Evolutionary conservation across 495 filamentous ascomycete genomes (phyloP).

Genomic region (Aspergillus kassunensis): DNA sequence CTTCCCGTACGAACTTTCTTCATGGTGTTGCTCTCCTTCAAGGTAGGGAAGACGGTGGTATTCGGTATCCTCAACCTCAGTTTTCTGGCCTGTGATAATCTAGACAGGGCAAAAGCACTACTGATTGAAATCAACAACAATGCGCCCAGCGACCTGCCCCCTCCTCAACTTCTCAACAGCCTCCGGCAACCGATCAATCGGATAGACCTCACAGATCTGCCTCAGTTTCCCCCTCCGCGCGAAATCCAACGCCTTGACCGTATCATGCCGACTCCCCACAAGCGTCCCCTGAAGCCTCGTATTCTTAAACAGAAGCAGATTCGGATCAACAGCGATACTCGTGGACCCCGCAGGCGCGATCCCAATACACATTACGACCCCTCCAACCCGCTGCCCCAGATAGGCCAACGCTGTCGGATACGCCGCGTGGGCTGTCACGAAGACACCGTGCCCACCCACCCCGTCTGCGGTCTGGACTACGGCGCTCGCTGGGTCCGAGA

Average conservation of each 20-base stretch:
- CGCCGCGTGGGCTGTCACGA: slow-evolving; percentile 47
- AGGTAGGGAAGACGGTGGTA: slow-evolving; percentile 1
- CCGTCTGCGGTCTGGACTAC: slow-evolving; percentile 42
- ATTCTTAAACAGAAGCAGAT: slow-evolving; percentile 39
- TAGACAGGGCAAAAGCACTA: not conserved
- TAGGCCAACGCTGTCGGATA: slow-evolving; percentile 37
- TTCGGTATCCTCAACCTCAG: not conserved
- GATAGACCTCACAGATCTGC: slow-evolving; percentile 39
- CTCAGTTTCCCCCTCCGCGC: slow-evolving; percentile 41
- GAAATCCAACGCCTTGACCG: slow-evolving; percentile 41
- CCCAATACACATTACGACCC: slow-evolving; percentile 46
- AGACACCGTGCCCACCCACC: slow-evolving; percentile 46
- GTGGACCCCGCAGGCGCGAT: slow-evolving; percentile 29
- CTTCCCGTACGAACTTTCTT: not conserved
- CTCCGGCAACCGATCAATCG: slow-evolving; percentile 34
- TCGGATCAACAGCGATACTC: slow-evolving; percentile 39
- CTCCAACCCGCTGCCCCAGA: slow-evolving; percentile 39
- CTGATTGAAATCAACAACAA: slow-evolving; percentile 48
- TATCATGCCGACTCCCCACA: slow-evolving; percentile 46
- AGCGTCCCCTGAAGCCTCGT: slow-evolving; percentile 44
- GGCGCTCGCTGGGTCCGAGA: slow-evolving; percentile 30
- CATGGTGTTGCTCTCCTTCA: not conserved
- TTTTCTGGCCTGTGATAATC: not conserved
- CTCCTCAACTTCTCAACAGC: slow-evolving; percentile 36
- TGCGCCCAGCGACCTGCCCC: slow-evolving; percentile 45